phyloP scores from a whole-genome alignment of 176 grass and related monocot species.

The Cenchrus purpureus region DNA sequence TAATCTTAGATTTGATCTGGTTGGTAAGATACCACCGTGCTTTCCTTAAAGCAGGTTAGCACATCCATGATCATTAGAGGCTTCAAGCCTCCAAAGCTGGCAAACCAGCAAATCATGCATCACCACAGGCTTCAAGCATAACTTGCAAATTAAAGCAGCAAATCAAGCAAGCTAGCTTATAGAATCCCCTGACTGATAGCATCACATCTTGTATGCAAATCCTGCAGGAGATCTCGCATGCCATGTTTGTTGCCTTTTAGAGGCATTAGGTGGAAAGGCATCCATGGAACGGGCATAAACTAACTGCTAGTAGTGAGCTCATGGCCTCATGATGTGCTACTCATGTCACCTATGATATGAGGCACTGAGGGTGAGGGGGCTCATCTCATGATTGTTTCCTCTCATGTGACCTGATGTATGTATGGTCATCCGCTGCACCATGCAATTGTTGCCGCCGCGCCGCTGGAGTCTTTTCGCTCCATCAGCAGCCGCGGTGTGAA shows the following conservation, averaged over 20 bases:
- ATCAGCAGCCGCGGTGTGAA: conserved; percentile 4
- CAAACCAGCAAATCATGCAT: conserved; percentile 15
- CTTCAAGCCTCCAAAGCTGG: conserved; percentile 25
- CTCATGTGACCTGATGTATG: not conserved
- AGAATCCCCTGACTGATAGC: conserved; percentile 10
- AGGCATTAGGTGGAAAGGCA: conserved; percentile 46
- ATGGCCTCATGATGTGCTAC: conserved; percentile 30
- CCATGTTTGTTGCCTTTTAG: conserved; percentile 25
- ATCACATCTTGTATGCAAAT: conserved; percentile 37
- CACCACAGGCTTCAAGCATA: conserved; percentile 19
- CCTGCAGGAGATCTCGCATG: conserved; percentile 42
- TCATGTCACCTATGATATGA: conserved; percentile 49
- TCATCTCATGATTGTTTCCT: conserved; percentile 37
- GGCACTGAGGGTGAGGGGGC: conserved; percentile 31
- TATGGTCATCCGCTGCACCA: conserved; percentile 24
- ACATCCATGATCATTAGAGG: conserved; percentile 1
- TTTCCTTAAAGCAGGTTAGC: conserved; percentile 27
- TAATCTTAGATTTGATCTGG: conserved; percentile 34
- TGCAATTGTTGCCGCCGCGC: conserved; percentile 27
- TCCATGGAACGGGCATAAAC: conserved; percentile 30
- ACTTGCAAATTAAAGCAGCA: not conserved
- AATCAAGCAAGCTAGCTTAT: conserved; percentile 22
- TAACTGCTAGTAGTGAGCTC: conserved; percentile 25
- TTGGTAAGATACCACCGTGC: conserved; percentile 39
- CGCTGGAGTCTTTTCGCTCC: conserved; percentile 6